A percentile compares a stretch with the other conserved stretches of the same genome.
Evolutionary conservation across 2,329 filamentous ascomycete genomes (phyloP).

Genomic region (Colletotrichum trifolii): DNA sequence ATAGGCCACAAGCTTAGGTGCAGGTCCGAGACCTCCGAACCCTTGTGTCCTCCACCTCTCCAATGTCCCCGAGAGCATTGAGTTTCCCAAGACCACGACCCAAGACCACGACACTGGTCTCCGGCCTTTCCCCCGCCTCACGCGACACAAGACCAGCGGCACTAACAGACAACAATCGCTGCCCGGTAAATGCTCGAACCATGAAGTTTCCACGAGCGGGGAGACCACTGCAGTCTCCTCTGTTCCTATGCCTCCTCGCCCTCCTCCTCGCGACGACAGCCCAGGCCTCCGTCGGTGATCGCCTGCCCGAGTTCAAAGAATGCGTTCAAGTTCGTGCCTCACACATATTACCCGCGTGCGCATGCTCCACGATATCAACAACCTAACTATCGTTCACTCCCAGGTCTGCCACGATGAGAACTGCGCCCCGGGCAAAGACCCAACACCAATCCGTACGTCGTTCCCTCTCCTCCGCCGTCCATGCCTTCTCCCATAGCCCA

Average conservation of each 20-base stretch:
- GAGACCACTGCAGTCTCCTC: conserved; percentile 33
- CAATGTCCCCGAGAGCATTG: too few relatives aligned
- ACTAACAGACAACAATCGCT: background rate
- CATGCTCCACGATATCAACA: background rate
- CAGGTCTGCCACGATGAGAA: conserved; percentile 86
- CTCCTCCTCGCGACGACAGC: conserved; percentile 55
- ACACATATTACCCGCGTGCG: conserved; percentile 22
- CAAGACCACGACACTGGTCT: background rate
- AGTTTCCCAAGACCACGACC: background rate
- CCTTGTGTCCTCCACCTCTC: conserved; percentile 8
- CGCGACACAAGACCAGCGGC: conserved; percentile 2
- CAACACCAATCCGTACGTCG: conserved; percentile 76
- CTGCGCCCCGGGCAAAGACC: conserved; percentile 71
- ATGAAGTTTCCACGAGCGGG: conserved; percentile 36
- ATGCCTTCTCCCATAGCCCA: background rate
- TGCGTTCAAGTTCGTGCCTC: conserved; percentile 78
- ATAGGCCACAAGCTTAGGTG: conserved; percentile 11
- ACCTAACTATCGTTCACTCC: conserved; percentile 15
- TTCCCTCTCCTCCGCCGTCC: conserved; percentile 20
- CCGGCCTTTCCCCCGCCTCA: background rate
- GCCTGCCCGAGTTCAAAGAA: conserved; percentile 85
- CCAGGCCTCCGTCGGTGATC: conserved; percentile 83
- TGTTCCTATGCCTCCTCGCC: conserved; percentile 44
- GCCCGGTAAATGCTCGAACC: conserved; percentile 29
- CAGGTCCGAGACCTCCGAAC: conserved; percentile 33